These are phyloP conservation scores for Aureobasidium pullulans DNA, from an alignment of 2,329 filamentous ascomycete species.

Conservation along the genomic window DNA sequence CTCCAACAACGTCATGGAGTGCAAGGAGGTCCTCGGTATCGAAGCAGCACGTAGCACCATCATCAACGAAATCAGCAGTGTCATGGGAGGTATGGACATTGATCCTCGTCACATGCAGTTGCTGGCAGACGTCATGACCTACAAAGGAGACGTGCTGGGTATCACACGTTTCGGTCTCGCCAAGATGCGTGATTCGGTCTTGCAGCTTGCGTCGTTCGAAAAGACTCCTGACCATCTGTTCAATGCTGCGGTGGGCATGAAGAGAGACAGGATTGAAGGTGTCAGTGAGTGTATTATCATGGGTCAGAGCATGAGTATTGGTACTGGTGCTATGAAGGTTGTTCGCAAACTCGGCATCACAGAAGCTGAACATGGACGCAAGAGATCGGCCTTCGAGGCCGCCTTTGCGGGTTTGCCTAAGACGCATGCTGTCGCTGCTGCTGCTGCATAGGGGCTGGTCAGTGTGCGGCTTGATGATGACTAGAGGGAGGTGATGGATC, in stretches of 20 bases:
- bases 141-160: slow-evolving; percentile 92
- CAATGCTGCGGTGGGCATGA: slow-evolving; percentile 86
- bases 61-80: slow-evolving; percentile 74
- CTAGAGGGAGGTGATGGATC: not conserved
- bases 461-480: not conserved
- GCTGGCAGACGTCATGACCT: slow-evolving; percentile 96
- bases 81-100: slow-evolving; percentile 93
- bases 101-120: slow-evolving; percentile 97
- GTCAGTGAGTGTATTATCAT: slow-evolving; percentile 97
- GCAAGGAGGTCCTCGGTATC: slow-evolving; percentile 79
- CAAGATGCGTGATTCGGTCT: slow-evolving; percentile 90
- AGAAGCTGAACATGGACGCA: slow-evolving; percentile 39
- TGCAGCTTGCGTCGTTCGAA: slow-evolving; percentile 93
- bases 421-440: slow-evolving; percentile 1
- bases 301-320: slow-evolving; percentile 87
- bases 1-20: slow-evolving; percentile 88
- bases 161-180: slow-evolving; percentile 94
- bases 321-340: slow-evolving; percentile 87
- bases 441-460: not conserved
- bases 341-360: slow-evolving; percentile 67
- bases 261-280: slow-evolving; percentile 85
- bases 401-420: slow-evolving; percentile 8
- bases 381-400: slow-evolving; percentile 15
- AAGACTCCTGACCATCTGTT: slow-evolving; percentile 98
- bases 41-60: slow-evolving; percentile 90